Conservation (phyloP, 2,329 filamentous ascomycete species). For the Helminthosporium solani region DNA sequence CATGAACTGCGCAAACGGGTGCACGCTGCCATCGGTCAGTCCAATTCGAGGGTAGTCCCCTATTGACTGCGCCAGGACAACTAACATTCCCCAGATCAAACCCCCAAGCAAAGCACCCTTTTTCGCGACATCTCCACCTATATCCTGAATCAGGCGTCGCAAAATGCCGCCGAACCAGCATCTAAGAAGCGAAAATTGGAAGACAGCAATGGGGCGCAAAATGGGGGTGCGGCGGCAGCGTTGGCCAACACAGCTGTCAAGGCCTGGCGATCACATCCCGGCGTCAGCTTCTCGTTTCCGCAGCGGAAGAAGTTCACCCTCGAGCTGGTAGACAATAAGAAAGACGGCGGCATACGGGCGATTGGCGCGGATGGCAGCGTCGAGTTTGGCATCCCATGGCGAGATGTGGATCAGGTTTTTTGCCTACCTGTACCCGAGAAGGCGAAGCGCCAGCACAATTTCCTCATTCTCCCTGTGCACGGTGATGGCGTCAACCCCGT, state of each 20-base stretch:
- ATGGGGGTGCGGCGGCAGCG: conserved; percentile 14
- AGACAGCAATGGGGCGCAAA: conserved; percentile 22
- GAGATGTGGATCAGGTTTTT: conserved; percentile 57
- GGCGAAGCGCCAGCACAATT: conserved; percentile 62
- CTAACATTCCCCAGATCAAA: conserved; percentile 28
- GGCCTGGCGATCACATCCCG: conserved; percentile 40
- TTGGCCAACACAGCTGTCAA: conserved; percentile 25
- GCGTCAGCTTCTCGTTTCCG: conserved; percentile 62
- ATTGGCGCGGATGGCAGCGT: conserved; percentile 54
- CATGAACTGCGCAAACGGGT: conserved; percentile 41
- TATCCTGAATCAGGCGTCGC: conserved; percentile 31
- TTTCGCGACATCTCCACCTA: conserved; percentile 42
- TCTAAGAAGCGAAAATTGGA: conserved; percentile 45
- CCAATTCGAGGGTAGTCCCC: not conserved
- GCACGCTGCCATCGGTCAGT: conserved; percentile 39
- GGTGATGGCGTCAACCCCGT: conserved; percentile 51
- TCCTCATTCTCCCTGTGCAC: conserved; percentile 58
- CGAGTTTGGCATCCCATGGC: conserved; percentile 55
- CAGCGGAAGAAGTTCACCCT: conserved; percentile 64
- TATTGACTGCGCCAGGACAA: conserved; percentile 1
- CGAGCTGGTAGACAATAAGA: conserved; percentile 51
- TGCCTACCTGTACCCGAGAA: conserved; percentile 66
- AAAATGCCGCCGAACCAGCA: conserved; percentile 26
- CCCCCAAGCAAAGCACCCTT: conserved; percentile 33
- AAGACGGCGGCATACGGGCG: conserved; percentile 49